Evolutionary conservation across 2,329 filamentous ascomycete species (phyloP), one percentile per base, ranked within the genome.

Genomic region (Metarhizium brunneum): DNA sequence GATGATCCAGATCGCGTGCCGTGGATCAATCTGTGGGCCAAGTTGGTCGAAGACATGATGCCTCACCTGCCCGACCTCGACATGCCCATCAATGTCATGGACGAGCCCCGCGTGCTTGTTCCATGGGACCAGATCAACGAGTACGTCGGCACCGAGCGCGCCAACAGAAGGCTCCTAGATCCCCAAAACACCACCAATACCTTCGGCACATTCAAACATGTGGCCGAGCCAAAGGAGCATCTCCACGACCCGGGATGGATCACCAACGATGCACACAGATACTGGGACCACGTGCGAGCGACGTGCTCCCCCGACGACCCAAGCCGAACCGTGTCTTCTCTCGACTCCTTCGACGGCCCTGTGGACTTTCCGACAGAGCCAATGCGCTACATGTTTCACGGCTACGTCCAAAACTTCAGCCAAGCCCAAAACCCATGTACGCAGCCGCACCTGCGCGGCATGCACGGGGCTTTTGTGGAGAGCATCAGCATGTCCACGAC

Each of bases 381-480:
- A 11, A 7, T 11, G 32, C 32, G 7, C 7, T 35, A 35, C 32
- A 35, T 11, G 32, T 35, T 35, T 11, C 32, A 11, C 6, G 32
- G 32, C 32, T 35, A 8, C 56, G 68, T 84, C n/a, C 73, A 69
- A 43, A 83, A 84, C 63, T 82, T 79, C 61, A 81, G 81, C 52
- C 71, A 71, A 4, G 74, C 78, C 2, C 73, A 74, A 18, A 79
- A 84, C 63, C 69, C 81, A 1, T 84, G 80, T 63, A 73, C 76
- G 6, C 80, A 82, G 20, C 80, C 80, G 16, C 71, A 73, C 57
- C 62, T 74, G 20, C 68, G 70, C 18, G 66, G 61, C 7, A 60
- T 73, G 57, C 82, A 85, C 63, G 79, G 80, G 30, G 77, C 81
- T 52, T 73, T 84, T 18, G 73, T 78, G 62, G 75, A 79, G 56